These are phyloP conservation scores for Lactarius indigo DNA, from an alignment of 768 basidiomycete species.

Conservation along the genomic window DNA sequence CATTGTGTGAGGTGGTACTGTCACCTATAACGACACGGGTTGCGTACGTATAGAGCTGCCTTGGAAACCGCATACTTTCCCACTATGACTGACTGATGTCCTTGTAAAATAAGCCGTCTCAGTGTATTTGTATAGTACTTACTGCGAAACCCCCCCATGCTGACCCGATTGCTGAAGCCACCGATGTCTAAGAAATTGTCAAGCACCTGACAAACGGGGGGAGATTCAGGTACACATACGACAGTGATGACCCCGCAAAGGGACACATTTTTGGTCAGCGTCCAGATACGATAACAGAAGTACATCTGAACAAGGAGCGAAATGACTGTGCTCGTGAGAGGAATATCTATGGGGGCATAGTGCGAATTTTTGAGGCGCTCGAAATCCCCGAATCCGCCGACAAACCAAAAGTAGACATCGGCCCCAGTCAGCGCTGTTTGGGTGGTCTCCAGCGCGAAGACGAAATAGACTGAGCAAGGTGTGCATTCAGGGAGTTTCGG, in stretches of 20 bases:
- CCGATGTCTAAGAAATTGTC: neutral
- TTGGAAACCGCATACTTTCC: conserved; percentile 10
- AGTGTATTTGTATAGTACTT: neutral
- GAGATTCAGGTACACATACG: neutral
- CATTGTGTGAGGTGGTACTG: neutral
- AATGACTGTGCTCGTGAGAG: conserved; percentile 29
- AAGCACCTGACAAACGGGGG: neutral
- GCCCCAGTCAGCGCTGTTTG: conserved; percentile 30
- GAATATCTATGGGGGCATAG: conserved; percentile 31
- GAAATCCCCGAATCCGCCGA: conserved; percentile 32
- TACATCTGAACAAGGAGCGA: conserved; percentile 32
- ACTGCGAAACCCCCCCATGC: conserved; percentile 16
- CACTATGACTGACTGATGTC: neutral
- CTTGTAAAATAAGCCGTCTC: neutral
- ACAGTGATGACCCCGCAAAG: conserved; percentile 5
- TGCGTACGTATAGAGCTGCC: conserved; percentile 8
- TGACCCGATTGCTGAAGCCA: neutral
- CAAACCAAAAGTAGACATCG: conserved; percentile 33
- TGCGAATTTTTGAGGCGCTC: conserved; percentile 25
- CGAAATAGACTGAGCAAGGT: conserved; percentile 27
- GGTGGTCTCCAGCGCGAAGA: conserved; percentile 28
- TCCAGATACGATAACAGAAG: conserved; percentile 35
- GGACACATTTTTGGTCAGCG: conserved; percentile 22
- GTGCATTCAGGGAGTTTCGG: neutral
- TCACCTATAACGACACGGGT: neutral